Base-by-base conservation (phyloP, 371 early-diverging fungal genomes). In the Funneliformis caledonium region DNA sequence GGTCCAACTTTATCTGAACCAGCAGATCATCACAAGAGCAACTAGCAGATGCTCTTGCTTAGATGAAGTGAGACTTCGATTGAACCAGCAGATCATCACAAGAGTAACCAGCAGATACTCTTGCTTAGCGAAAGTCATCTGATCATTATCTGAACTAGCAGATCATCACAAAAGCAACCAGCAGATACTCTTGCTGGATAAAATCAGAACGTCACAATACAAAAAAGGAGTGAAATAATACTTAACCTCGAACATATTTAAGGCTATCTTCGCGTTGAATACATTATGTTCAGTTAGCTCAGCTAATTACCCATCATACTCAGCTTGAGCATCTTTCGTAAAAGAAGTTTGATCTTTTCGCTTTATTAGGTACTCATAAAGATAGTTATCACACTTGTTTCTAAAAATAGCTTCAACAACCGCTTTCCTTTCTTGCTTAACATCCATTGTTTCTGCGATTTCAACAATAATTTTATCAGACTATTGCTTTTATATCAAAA, bases 31-130 rank as follows among this genome's bases (percentile, higher is more conserved):
- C 43, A 80, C 80, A 80, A 80, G 80, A 61, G 31, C 60, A 80
- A 69, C 77, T 75, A 56, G 31, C n/a, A 80, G 80, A 80, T 80
- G 62, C 73, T 80, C 74, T 80, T 80, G 72, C 78, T 80, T n/a
- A 19, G 80, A 73, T 60, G 73, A 80, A 80, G 73, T 60, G n/a
- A n/a, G n/a, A n/a, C n/a, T n/a, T n/a, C n/a, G n/a, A n/a, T 73
- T 43, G n/a, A 76, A 76, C 62, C 11, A 61, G 31, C 26, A 76
- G 72, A 76, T 74, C 22, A 70, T 73, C 73, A 80, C 74, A 72
- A 70, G 62, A 31, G 62, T 61, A 73, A 69, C 77, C 70, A 48
- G 43, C n/a, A 70, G 73, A 80, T 73, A 48, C 72, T 42, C 59
- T 76, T 76, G 62, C 76, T 47, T 56, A 56, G 52, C 12, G 11